Conservation (phyloP, 2,329 filamentous ascomycete species). For the Daldinia eschscholtzii region DNA sequence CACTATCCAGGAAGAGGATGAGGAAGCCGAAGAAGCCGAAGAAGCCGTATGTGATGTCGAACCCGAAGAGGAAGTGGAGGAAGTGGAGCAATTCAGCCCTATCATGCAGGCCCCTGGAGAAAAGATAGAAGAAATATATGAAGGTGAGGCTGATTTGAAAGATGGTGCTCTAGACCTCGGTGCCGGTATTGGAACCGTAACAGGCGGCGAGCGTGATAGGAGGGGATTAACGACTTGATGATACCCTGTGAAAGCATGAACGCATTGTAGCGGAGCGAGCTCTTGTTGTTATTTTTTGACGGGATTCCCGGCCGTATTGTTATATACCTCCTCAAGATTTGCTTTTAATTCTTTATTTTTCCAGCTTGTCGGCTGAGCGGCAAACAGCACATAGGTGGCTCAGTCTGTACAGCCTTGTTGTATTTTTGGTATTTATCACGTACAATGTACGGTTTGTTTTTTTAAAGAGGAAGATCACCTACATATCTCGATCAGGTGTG, state of each 20-base stretch:
- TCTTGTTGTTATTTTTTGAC: conserved; percentile 17
- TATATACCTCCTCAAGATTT: conserved; percentile 24
- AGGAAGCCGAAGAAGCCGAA: conserved; percentile 61
- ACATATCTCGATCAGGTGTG: conserved; percentile 19
- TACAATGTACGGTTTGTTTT: conserved; percentile 9
- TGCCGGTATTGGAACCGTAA: conserved; percentile 1
- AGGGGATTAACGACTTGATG: conserved; percentile 25
- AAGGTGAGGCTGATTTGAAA: conserved; percentile 42
- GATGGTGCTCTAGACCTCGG: conserved; percentile 8
- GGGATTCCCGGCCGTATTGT: conserved; percentile 16
- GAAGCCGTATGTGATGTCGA: conserved; percentile 47
- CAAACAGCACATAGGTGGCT: conserved; percentile 1
- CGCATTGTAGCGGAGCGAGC: conserved; percentile 29
- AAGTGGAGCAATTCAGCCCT: conserved; percentile 54
- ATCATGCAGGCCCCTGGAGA: conserved; percentile 50
- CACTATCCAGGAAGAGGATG: conserved; percentile 76
- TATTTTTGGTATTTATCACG: conserved; percentile 19
- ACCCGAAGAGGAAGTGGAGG: conserved; percentile 51
- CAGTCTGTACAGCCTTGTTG: conserved; percentile 18
- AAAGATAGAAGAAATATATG: conserved; percentile 53
- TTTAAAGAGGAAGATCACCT: background rate
- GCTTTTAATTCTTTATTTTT: conserved; percentile 17
- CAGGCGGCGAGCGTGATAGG: conserved; percentile 8
- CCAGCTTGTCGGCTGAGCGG: conserved; percentile 11
- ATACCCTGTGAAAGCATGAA: conserved; percentile 30